Evolutionary conservation across 2,329 filamentous ascomycete genomes (phyloP), one percentile per base, ranked within the genome.

Genomic region (Sporothrix globosa): DNA sequence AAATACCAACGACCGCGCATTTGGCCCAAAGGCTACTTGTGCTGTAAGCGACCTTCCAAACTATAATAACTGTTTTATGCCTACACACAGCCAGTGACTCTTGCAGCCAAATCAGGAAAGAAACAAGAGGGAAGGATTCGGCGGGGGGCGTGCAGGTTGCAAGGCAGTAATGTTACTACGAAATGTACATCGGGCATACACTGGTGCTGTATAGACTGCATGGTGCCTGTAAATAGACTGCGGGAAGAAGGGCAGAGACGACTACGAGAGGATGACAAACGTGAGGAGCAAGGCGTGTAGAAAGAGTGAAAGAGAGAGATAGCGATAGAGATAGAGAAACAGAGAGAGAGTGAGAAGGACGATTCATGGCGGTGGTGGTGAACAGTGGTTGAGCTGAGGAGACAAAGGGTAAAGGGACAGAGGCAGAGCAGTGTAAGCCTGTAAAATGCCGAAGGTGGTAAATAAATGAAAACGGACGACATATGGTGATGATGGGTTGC

Each of bases 81-180:
- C 39, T 24, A n/a, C 11, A 27, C 39, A 24, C 34, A 14, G 63
- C 30, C 48, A 65, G 61, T n/a, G 61, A n/a, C 41, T 50, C 44
- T 34, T 65, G 61, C 41, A 34, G 27, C 63, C 63, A 41, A 41
- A 53, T 39, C 27, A 53, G 48, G 48, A 53, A 41, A 67, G 30
- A 52, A 67, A 17, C 61, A 34, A 7, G 24, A 46, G 39, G 58
- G 39, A 63, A 63, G 58, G 39, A 61, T 7, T 21, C 14, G 34
- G 2, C n/a, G 21, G 11, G n/a, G 41, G 44, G 61, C 24, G 44
- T 65, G 61, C 44, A 27, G 41, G 44, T 63, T 41, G 58, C 58
- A 46, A 39, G 58, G 39, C n/a, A 24, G 39, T 24, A 13, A 39
- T 58, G 56, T 6, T 6, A 44, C n/a, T 44, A 3, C 41, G 41